Evolutionary conservation across 352 stramenopile genomes (phyloP), one percentile per base, ranked within the genome.

Genomic region (Lagenidium sp.): DNA sequence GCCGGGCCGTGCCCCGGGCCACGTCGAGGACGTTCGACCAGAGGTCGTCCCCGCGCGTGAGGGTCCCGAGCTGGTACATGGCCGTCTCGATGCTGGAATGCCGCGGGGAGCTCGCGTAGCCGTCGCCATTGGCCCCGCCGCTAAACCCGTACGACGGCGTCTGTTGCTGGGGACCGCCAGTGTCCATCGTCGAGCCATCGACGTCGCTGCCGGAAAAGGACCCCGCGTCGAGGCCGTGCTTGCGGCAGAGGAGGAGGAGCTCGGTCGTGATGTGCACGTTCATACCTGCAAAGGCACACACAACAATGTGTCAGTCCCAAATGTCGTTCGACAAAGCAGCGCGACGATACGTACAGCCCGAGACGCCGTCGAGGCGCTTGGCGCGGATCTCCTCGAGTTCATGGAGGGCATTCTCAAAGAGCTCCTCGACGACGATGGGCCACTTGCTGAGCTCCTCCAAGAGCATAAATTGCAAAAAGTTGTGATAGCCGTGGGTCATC

Each of bases 401-500:
- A 37, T 81, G 44, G 13, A 69, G 41, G 2, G 81, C 74, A 36
- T 86, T 85, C 18, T 60, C 50, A 30, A 90, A 93, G 10, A 93
- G 36, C 28, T 69, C 57, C 7, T 88, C 60, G 18, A 93, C 41
- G 25, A 89, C 82, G 13, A 54, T 30, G 11, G 65, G 70, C 41
- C 79, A 67, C 40, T 93, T 90, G n/a, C 77, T 72, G 31, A 90
- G 63, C 46, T 93, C 77, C 44, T 93, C 81, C 11, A 93, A 47
- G 19, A 93, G 54, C 81, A 93, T 93, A 43, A 88, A 93, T 54
- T 93, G 81, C 18, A 93, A 53, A 20, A 93, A 93, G 53, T 93
- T 93, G 66, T 93, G 81, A 45, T 93, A 93, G n/a, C 81, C 81
- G 50, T 93, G 77, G 0, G 77, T 89, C 70, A 93, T 88, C 2